Evolutionary conservation across 2,329 filamentous ascomycete genomes (phyloP).

Genomic region (Tolypocladium capitatum): DNA sequence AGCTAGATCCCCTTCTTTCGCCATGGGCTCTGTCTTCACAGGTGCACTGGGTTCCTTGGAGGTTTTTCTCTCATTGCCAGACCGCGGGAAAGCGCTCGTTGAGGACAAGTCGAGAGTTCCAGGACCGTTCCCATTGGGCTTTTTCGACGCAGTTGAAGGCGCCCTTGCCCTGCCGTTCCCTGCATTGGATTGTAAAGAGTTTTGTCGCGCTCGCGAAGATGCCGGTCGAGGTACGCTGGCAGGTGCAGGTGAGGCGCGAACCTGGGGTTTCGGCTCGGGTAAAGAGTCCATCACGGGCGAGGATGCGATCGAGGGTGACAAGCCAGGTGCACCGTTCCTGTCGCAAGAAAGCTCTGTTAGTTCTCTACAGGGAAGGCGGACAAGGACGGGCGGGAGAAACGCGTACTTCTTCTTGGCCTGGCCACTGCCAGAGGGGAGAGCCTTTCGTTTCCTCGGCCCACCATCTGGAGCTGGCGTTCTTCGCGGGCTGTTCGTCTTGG

Average conservation of each 20-base stretch:
- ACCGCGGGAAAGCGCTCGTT: slow-evolving; percentile 15
- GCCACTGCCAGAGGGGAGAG: slow-evolving; percentile 48
- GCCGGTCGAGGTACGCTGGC: slow-evolving; percentile 43
- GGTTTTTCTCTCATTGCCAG: slow-evolving; percentile 32
- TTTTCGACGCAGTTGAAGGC: slow-evolving; percentile 47
- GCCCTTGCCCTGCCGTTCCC: slow-evolving; percentile 43
- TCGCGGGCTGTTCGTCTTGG: slow-evolving; percentile 50
- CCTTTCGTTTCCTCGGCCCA: slow-evolving; percentile 59
- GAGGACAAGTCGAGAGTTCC: slow-evolving; percentile 22
- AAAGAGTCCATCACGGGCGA: slow-evolving; percentile 63
- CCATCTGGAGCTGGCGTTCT: slow-evolving; percentile 54
- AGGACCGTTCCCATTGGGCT: slow-evolving; percentile 38
- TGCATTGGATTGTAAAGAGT: slow-evolving; percentile 48
- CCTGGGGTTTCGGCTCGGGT: slow-evolving; percentile 42
- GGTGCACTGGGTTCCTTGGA: slow-evolving; percentile 31
- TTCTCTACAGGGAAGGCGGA: neutral
- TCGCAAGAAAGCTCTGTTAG: slow-evolving; percentile 10
- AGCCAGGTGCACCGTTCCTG: slow-evolving; percentile 29
- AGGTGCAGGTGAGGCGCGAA: slow-evolving; percentile 47
- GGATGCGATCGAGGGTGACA: slow-evolving; percentile 59
- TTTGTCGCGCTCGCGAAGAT: slow-evolving; percentile 62
- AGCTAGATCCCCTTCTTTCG: slow-evolving; percentile 19
- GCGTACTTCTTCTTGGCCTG: slow-evolving; percentile 67
- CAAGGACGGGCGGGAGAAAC: neutral
- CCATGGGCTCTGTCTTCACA: slow-evolving; percentile 18